These are phyloP conservation scores for Helotiales sp. DNA, from an alignment of 2,329 filamentous ascomycete species.

Conservation along the genomic window DNA sequence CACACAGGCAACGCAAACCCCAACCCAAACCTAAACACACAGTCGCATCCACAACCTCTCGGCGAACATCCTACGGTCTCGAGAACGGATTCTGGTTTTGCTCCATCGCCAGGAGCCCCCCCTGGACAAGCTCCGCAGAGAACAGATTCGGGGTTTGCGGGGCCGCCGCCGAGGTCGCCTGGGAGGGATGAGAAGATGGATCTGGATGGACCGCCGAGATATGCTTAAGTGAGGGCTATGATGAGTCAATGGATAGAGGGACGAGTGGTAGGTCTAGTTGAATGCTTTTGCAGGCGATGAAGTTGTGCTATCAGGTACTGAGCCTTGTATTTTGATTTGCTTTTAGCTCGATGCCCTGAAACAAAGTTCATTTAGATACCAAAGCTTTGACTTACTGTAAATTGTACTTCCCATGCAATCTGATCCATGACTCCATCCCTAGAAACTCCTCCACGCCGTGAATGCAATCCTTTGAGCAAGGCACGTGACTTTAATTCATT, in stretches of 20 bases:
- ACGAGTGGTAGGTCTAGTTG: not conserved
- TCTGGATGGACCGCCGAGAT: constrained; percentile 17
- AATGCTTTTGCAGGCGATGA: not conserved
- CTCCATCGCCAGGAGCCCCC: not conserved
- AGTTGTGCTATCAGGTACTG: not conserved
- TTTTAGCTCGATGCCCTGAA: too few relatives aligned
- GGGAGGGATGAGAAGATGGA: constrained; percentile 6
- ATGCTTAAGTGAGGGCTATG: not conserved
- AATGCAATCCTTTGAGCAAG: too few relatives aligned
- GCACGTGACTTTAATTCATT: too few relatives aligned
- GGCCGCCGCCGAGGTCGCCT: constrained; percentile 8
- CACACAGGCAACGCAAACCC: not conserved
- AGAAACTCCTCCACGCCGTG: too few relatives aligned
- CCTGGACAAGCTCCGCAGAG: not conserved
- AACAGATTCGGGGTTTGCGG: constrained; percentile 15
- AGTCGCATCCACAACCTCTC: not conserved
- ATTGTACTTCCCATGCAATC: too few relatives aligned
- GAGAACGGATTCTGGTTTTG: constrained; percentile 13
- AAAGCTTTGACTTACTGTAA: too few relatives aligned
- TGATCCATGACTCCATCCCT: too few relatives aligned
- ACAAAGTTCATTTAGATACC: too few relatives aligned
- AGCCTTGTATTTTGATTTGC: not conserved
- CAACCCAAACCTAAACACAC: not conserved
- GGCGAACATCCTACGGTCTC: constrained; percentile 1
- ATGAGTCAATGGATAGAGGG: not conserved